These are phyloP conservation scores for Phytophthora megakarya DNA, from an alignment of 352 stramenopile genomes.

Conservation along the genomic window DNA sequence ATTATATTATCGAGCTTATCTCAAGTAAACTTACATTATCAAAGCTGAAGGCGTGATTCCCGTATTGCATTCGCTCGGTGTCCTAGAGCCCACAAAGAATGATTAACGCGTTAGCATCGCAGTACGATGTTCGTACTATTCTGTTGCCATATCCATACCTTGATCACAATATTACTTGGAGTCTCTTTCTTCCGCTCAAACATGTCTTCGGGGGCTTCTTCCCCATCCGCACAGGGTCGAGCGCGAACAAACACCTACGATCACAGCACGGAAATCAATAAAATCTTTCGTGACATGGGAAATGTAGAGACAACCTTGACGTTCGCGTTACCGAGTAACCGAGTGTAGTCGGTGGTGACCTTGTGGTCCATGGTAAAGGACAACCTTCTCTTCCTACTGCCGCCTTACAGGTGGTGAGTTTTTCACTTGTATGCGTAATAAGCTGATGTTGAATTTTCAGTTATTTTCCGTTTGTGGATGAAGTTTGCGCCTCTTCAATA, in stretches of 20 bases:
- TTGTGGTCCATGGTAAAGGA: conserved; percentile 74
- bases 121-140: no score
- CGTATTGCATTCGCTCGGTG: conserved; percentile 85
- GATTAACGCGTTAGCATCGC: no score
- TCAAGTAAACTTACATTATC: conserved; percentile 55
- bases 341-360: conserved; percentile 86
- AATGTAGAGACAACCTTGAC: conserved; percentile 56
- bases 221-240: conserved; percentile 75
- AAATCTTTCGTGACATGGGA: conserved; percentile 1
- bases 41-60: conserved; percentile 87
- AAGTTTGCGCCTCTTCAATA: conserved; percentile 6
- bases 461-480: conserved; percentile 15
- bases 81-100: conserved; percentile 39
- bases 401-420: no score
- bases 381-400: background rate
- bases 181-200: conserved; percentile 82
- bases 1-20: background rate
- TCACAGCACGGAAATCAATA: background rate
- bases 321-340: conserved; percentile 74
- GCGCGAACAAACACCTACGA: conserved; percentile 75
- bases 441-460: no score
- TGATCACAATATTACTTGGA: conserved; percentile 85
- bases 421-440: background rate
- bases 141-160: conserved; percentile 32
- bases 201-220: conserved; percentile 76